A percentile compares a stretch with the other conserved stretches of the same genome.
These are phyloP conservation scores for Cryphonectria nitschkei DNA, from an alignment of 2,329 filamentous ascomycete species.

Conservation along the genomic window DNA sequence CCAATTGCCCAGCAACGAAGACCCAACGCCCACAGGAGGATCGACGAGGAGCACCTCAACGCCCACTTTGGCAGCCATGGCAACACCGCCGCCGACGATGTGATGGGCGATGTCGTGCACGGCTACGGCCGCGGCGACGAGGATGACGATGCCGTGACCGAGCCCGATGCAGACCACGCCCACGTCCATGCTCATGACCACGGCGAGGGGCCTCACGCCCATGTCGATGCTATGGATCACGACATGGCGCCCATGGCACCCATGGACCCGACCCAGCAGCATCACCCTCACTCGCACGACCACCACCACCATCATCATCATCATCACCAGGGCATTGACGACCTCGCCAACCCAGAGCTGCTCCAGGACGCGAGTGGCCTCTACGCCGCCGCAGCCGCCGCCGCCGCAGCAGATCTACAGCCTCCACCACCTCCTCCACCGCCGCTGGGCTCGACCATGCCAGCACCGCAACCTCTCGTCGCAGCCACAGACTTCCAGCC, in stretches of 20 bases:
- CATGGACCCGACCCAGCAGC: constrained; percentile 25
- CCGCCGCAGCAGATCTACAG: constrained; percentile 25
- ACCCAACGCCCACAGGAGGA: constrained; percentile 20
- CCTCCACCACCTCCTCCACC: constrained; percentile 24
- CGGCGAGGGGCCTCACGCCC: constrained; percentile 1
- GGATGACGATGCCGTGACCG: constrained; percentile 13
- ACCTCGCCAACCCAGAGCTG: constrained; percentile 24
- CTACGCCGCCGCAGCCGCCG: constrained; percentile 22
- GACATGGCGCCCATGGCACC: constrained; percentile 28
- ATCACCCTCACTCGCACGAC: constrained; percentile 17
- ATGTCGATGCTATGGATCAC: constrained; percentile 25
- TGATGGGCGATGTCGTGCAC: constrained; percentile 19
- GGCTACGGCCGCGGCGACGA: constrained; percentile 18
- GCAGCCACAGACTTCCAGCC: constrained; percentile 30
- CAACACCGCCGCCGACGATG: constrained; percentile 18
- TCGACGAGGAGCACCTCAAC: constrained; percentile 27
- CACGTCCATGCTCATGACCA: constrained; percentile 14
- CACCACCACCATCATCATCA: constrained; percentile 11
- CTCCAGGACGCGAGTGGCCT: constrained; percentile 16
- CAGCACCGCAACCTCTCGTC: constrained; percentile 29
- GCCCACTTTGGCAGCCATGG: constrained; percentile 26
- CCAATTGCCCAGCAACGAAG: constrained; percentile 18
- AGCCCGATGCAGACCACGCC: constrained; percentile 8
- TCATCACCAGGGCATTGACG: constrained; percentile 23
- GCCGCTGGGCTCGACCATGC: constrained; percentile 25